Conservation (phyloP, 2,329 filamentous ascomycete genomes). For the Epichloe scottii region DNA sequence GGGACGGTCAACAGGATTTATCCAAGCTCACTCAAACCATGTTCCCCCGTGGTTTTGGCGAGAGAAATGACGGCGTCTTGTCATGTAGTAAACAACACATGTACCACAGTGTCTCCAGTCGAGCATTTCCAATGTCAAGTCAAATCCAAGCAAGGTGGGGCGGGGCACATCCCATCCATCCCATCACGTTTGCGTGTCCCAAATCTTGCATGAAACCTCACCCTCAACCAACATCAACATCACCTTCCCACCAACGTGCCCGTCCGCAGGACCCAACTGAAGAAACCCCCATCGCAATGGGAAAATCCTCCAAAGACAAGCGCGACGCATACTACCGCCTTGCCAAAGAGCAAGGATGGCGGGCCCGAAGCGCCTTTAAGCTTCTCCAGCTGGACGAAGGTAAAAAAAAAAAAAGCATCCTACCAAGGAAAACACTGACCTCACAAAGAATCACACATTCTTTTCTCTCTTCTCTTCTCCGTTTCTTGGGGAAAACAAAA, state of each 20-base stretch:
- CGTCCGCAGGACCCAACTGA: neutral
- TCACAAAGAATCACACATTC: too few species aligned
- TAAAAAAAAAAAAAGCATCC: slow-evolving; percentile 13
- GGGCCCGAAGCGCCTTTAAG: slow-evolving; percentile 92
- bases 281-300: slow-evolving; percentile 43
- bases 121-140: too few species aligned
- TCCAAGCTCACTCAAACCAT: too few species aligned
- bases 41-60: neutral
- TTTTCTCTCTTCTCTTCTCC: neutral
- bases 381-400: slow-evolving; percentile 85
- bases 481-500: neutral
- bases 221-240: neutral
- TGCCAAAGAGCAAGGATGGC: slow-evolving; percentile 98
- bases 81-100: too few species aligned
- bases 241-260: neutral
- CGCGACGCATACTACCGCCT: slow-evolving; percentile 95
- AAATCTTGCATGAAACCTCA: too few species aligned
- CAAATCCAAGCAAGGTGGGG: too few species aligned
- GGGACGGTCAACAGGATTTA: too few species aligned
- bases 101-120: too few species aligned
- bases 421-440: too few species aligned
- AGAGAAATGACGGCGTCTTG: too few species aligned
- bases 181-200: neutral
- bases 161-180: neutral
- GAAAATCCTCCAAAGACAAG: slow-evolving; percentile 97